Conservation (phyloP, 192 early-diverging fungal genomes). For the Allomyces macrogynus region DNA sequence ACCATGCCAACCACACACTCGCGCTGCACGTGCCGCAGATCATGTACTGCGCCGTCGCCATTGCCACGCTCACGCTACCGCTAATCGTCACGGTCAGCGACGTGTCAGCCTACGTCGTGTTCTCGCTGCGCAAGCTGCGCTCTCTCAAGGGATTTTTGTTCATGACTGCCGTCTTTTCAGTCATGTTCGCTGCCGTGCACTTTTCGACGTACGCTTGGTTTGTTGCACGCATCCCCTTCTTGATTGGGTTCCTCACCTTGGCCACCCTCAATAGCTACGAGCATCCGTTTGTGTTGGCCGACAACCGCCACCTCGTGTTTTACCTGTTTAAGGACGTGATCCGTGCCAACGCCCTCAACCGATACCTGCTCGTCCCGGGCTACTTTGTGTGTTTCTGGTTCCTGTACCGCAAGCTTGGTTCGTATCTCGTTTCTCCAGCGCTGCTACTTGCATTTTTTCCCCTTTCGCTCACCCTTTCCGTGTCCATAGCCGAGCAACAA, state of each 20-base stretch:
- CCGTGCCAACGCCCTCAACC: slow-evolving; percentile 21
- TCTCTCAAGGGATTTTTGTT: slow-evolving; percentile 1
- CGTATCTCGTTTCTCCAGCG: slow-evolving; percentile 1
- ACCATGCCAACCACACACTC: slow-evolving; percentile 63
- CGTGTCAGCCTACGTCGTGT: slow-evolving; percentile 7
- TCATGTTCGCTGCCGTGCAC: neutral
- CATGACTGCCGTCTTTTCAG: neutral
- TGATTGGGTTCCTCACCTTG: slow-evolving; percentile 1
- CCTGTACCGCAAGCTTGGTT: slow-evolving; percentile 23
- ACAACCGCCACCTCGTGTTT: slow-evolving; percentile 91
- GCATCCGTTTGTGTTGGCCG: slow-evolving; percentile 81
- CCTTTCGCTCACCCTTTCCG: too few species aligned
- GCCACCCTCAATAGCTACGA: slow-evolving; percentile 33
- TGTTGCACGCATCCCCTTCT: neutral
- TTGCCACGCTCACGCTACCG: slow-evolving; percentile 24
- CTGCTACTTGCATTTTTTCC: slow-evolving; percentile 3
- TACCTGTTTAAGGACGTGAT: slow-evolving; percentile 79
- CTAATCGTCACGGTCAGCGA: slow-evolving; percentile 13
- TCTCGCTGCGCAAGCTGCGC: slow-evolving; percentile 1
- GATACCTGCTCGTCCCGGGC: slow-evolving; percentile 39
- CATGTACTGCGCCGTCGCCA: slow-evolving; percentile 59
- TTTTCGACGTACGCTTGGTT: slow-evolving; percentile 2
- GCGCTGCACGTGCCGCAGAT: slow-evolving; percentile 63
- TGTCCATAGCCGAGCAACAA: slow-evolving; percentile 10
- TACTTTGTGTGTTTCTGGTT: slow-evolving; percentile 33